Evolutionary conservation across 2,329 filamentous ascomycete genomes (phyloP), one percentile per base, ranked within the genome.

Genomic region (Davidsoniella eucalypti): DNA sequence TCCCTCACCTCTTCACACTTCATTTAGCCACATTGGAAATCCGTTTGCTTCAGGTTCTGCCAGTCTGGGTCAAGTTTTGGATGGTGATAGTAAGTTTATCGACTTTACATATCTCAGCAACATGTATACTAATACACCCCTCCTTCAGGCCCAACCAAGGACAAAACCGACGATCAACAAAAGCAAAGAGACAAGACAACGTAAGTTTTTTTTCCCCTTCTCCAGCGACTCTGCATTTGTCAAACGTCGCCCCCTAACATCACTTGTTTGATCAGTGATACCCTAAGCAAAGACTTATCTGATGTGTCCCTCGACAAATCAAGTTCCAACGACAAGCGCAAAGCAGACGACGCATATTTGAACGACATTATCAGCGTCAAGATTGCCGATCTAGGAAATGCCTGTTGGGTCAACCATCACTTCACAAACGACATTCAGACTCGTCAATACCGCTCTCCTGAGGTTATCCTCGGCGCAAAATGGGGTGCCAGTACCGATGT

Each of bases 401-500:
- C 92, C 17, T 98, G 92, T 69, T 98, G 92, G 92, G 88, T 94
- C 25, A 87, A 87, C 56, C 92, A 98, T 63, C 92, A 98, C 66
- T 98, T 98, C 67, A 98, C 92, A 61, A 95, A 98, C 63, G 92
- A 98, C 63, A 98, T 98, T 60, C 92, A 98, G 64, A 98, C 92
- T 7, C 76, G 92, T 60, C 92, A 98, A 67, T 98, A 98, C 65
- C 76, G 92, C 52, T 96, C 92, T 1, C 92, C 92, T 1, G 92
- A 98, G 66, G 92, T 98, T 51, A 96, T 98, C 54, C 70, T 98
- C 17, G 92, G 92, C 38, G 80, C 87, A 2, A 96, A 96, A 70
- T 98, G 92, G 92, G 92, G 92, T 57, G 92, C 92, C n/a, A 96
- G 90, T 63, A 96, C 92, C 1, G 92, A 98, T 66, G 85, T 96